phyloP scores from a whole-genome alignment of 805 yeast species.

The Clavispora phyllophila region DNA sequence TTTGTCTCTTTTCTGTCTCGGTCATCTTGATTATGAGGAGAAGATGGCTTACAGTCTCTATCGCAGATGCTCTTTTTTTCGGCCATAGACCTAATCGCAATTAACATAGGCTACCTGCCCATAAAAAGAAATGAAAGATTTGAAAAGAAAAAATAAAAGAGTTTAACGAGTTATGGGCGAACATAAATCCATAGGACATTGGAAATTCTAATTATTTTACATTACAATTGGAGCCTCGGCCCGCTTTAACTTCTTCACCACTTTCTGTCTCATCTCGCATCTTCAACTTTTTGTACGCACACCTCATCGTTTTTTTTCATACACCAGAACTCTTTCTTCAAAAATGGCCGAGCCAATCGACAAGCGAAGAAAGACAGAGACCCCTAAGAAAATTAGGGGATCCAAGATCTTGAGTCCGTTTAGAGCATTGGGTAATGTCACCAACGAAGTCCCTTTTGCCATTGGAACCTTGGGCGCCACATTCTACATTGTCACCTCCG shows the following conservation, averaged over 20 bases:
- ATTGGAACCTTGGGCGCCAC: conserved; percentile 85
- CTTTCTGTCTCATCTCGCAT: conserved; percentile 4
- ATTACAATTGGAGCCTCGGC: no score
- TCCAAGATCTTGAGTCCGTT: conserved; percentile 73
- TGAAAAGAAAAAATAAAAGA: no score
- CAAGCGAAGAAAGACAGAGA: conserved; percentile 29
- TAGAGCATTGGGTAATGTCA: conserved; percentile 82
- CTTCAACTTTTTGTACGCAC: conserved; percentile 5
- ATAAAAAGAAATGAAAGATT: no score
- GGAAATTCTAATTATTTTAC: no score
- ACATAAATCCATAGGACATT: no score
- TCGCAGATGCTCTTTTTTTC: not conserved
- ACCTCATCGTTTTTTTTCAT: conserved; percentile 9
- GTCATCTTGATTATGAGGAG: conserved; percentile 4
- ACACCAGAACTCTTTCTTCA: conserved; percentile 1
- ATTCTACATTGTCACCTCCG: conserved; percentile 82
- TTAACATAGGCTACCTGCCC: no score
- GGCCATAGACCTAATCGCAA: not conserved
- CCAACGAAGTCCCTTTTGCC: conserved; percentile 81
- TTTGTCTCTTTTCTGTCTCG: conserved; percentile 15
- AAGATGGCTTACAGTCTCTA: not conserved
- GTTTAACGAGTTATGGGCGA: no score
- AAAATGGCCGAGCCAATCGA: conserved; percentile 14
- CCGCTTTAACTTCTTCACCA: not conserved
- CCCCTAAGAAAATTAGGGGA: conserved; percentile 10